phyloP scores from a whole-genome alignment of 2,329 filamentous ascomycete species.

The Aspergillus caelatus region DNA sequence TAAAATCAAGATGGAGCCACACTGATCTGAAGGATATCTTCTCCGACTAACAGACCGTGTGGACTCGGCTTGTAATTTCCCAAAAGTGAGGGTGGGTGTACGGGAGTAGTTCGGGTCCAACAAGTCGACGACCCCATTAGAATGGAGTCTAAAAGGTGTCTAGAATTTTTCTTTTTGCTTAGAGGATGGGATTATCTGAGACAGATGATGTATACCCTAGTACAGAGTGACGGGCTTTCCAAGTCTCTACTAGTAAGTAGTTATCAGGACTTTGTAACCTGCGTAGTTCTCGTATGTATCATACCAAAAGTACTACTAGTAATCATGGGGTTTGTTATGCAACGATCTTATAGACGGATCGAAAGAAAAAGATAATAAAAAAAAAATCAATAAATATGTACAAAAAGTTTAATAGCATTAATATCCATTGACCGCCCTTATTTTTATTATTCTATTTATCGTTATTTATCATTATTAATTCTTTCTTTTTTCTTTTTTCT shows the following conservation, averaged over 20 bases:
- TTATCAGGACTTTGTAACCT: background rate
- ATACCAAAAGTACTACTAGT: background rate
- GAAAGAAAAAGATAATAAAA: background rate
- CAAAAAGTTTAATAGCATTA: background rate
- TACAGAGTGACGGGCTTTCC: background rate
- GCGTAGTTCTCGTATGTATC: background rate
- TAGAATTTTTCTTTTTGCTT: conserved; percentile 17
- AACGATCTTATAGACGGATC: background rate
- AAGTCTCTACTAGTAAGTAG: background rate
- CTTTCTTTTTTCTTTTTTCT: too few relatives aligned
- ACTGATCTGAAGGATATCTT: background rate
- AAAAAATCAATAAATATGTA: background rate
- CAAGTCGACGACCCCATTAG: background rate
- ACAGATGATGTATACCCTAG: conserved; percentile 17
- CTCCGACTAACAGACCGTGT: conserved; percentile 2
- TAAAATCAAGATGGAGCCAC: background rate
- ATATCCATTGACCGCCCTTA: conserved; percentile 11
- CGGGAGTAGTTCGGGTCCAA: conserved; percentile 2
- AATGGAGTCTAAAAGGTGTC: conserved; percentile 18
- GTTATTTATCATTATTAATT: too few relatives aligned
- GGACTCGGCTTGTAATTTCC: background rate
- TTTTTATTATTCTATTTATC: background rate
- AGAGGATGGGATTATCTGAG: conserved; percentile 13
- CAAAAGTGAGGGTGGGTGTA: background rate
- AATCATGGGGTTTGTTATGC: background rate